These are phyloP conservation scores for Fomes fomentarius DNA, from an alignment of 1,284 basidiomycete species.

Conservation along the genomic window DNA sequence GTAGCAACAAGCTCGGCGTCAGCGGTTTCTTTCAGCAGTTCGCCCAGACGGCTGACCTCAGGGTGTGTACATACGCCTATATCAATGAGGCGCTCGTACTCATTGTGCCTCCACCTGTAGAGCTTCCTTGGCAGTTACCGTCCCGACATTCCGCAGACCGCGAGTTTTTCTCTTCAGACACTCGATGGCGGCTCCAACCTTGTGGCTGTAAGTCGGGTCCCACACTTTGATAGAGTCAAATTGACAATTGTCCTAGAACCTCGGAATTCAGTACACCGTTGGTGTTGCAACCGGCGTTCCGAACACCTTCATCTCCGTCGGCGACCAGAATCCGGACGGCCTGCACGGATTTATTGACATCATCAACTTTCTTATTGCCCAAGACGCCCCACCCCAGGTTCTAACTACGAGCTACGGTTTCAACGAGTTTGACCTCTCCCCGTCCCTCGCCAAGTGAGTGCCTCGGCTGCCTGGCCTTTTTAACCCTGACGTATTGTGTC, in stretches of 20 bases:
- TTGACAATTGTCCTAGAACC: conserved; percentile 34
- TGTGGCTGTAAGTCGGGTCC: conserved; percentile 25
- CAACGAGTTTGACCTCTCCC: conserved; percentile 27
- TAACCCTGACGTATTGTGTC: neutral
- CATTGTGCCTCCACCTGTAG: too few species aligned
- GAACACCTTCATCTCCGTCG: conserved; percentile 46
- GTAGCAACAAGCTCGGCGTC: conserved; percentile 52
- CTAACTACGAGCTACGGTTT: conserved; percentile 47
- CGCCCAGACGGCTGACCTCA: conserved; percentile 51
- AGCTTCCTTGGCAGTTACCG: conserved; percentile 61
- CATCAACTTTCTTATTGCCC: conserved; percentile 32
- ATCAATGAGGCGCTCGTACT: too few species aligned
- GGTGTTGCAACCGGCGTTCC: conserved; percentile 41
- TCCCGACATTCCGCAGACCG: conserved; percentile 42
- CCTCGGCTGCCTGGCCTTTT: conserved; percentile 16
- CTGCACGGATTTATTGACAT: conserved; percentile 29
- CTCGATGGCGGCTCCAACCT: conserved; percentile 37
- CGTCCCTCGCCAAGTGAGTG: conserved; percentile 56
- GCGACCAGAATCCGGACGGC: conserved; percentile 30
- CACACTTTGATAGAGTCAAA: conserved; percentile 26
- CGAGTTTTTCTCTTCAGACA: conserved; percentile 1
- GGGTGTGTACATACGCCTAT: too few species aligned
- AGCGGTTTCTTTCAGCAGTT: conserved; percentile 57
- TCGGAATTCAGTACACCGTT: conserved; percentile 66
- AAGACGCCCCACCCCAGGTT: conserved; percentile 49